These are phyloP conservation scores for Ajuga reptans DNA, from an alignment of 305 asterid genomes.

Conservation along the genomic window DNA sequence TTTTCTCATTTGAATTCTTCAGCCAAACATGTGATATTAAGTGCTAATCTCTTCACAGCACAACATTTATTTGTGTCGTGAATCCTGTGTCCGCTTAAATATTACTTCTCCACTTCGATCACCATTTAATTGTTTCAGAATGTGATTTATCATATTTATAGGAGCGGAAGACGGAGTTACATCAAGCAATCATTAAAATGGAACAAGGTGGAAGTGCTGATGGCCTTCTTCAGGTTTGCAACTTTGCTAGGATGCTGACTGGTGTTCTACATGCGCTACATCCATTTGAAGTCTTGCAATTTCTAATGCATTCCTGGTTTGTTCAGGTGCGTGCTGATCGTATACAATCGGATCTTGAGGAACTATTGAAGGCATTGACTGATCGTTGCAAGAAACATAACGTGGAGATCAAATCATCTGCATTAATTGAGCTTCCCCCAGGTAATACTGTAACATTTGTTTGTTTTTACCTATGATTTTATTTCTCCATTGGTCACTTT, in stretches of 20 bases:
- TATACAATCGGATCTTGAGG: conserved; percentile 94
- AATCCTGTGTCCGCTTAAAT: background rate
- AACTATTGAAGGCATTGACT: conserved; percentile 68
- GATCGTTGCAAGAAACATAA: conserved; percentile 85
- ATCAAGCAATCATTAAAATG: conserved; percentile 81
- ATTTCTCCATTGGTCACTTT: background rate
- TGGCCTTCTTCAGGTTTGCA: conserved; percentile 89
- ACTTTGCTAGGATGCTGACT: conserved; percentile 14
- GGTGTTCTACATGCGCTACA: conserved; percentile 10
- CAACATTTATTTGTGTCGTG: conserved; percentile 4
- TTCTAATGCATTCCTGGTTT: conserved; percentile 23
- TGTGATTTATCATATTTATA: conserved; percentile 31
- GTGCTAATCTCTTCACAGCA: background rate
- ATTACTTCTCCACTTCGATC: conserved; percentile 7
- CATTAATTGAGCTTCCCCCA: conserved; percentile 85
- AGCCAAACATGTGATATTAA: background rate
- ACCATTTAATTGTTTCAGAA: conserved; percentile 23
- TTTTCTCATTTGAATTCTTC: background rate
- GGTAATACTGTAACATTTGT: conserved; percentile 37
- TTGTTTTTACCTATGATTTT: conserved; percentile 15
- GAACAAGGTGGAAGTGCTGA: conserved; percentile 99
- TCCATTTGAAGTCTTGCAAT: conserved; percentile 8
- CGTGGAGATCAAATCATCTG: conserved; percentile 53
- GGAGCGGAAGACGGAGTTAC: conserved; percentile 89
- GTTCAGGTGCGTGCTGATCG: conserved; percentile 96